These are phyloP conservation scores for Tuber aestivum DNA, from an alignment of 495 filamentous ascomycete genomes.

Conservation along the genomic window DNA sequence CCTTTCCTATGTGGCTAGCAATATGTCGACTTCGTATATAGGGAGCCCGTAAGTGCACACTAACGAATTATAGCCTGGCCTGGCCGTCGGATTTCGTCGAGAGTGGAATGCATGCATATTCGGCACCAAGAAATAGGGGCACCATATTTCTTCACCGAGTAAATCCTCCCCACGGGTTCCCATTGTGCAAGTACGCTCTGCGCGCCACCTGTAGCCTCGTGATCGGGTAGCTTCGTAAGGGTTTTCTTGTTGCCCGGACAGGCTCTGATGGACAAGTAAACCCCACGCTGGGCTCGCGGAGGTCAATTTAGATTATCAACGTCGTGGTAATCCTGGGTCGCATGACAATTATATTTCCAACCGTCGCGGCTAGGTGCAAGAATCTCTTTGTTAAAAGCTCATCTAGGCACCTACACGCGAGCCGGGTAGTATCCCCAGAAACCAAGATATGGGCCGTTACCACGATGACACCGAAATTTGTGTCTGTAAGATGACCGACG, in stretches of 20 bases:
- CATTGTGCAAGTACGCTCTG: slow-evolving; percentile 76
- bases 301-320: slow-evolving; percentile 33
- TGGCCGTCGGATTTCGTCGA: slow-evolving; percentile 56
- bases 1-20: slow-evolving; percentile 53
- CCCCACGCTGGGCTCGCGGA: slow-evolving; percentile 20
- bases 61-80: slow-evolving; percentile 65
- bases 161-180: slow-evolving; percentile 62
- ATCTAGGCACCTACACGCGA: slow-evolving; percentile 54
- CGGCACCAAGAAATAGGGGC: slow-evolving; percentile 64
- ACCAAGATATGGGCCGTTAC: slow-evolving; percentile 63
- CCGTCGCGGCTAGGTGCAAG: slow-evolving; percentile 46
- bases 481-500: slow-evolving; percentile 51
- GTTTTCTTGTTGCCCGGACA: slow-evolving; percentile 45
- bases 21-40: background rate
- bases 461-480: slow-evolving; percentile 63
- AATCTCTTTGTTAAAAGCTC: slow-evolving; percentile 53
- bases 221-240: slow-evolving; percentile 48
- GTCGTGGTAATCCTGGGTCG: slow-evolving; percentile 55
- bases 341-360: slow-evolving; percentile 59
- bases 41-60: slow-evolving; percentile 44
- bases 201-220: slow-evolving; percentile 60
- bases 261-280: slow-evolving; percentile 42
- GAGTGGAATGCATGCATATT: slow-evolving; percentile 59
- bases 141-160: slow-evolving; percentile 51
- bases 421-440: slow-evolving; percentile 48